Evolutionary conservation across 495 filamentous ascomycete genomes (phyloP).

Genomic region (Trichoderma orchidacearum): DNA sequence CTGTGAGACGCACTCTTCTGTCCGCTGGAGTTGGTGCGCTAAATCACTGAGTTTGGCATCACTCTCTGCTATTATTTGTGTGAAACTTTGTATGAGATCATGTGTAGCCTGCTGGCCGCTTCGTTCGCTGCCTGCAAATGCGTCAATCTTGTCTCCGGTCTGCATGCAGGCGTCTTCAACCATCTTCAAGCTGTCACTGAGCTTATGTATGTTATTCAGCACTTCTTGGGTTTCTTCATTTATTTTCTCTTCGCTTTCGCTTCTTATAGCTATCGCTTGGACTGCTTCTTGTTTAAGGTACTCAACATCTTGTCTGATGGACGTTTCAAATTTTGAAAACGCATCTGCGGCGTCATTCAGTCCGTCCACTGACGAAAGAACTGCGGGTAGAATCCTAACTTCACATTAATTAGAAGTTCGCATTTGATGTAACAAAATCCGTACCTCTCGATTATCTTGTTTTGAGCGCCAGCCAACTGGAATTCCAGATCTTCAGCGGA

Average conservation of each 20-base stretch:
- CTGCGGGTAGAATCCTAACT: neutral
- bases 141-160: neutral
- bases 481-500: neutral
- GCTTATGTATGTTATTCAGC: neutral
- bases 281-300: neutral
- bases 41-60: neutral
- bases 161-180: neutral
- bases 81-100: neutral
- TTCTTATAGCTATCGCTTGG: no score
- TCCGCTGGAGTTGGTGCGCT: neutral
- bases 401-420: neutral
- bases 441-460: neutral
- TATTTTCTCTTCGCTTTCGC: neutral
- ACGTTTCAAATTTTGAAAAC: neutral
- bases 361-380: neutral
- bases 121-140: neutral
- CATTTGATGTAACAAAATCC: no score
- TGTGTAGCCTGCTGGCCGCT: neutral
- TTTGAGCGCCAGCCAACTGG: neutral
- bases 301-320: neutral
- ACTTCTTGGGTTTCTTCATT: neutral
- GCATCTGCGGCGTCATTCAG: neutral
- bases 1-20: neutral
- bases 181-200: neutral
- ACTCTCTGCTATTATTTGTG: neutral